phyloP scores from a whole-genome alignment of 1,284 basidiomycete species.

The Pholiota adiposa region DNA sequence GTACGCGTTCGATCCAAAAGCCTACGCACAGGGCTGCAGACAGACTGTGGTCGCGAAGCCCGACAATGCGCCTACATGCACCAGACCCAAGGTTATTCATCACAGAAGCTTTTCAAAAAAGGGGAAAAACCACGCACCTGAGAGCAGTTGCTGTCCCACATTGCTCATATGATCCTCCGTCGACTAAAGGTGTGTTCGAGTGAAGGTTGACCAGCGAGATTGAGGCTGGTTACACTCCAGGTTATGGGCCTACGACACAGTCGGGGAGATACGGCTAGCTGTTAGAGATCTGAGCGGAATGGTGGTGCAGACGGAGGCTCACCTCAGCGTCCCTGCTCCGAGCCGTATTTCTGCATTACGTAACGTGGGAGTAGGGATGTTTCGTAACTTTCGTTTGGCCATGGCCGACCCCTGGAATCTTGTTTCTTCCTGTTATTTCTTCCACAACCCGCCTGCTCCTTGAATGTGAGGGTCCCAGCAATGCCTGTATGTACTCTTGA shows the following conservation, averaged over 20 bases:
- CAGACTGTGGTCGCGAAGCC: constrained; percentile 74
- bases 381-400: no score
- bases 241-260: not conserved
- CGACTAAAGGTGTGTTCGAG: not conserved
- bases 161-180: constrained; percentile 53
- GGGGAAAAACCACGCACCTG: constrained; percentile 47
- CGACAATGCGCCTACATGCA: constrained; percentile 72
- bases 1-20: not conserved
- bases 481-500: no score
- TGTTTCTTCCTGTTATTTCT: no score
- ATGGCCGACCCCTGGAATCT: no score
- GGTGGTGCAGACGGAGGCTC: not conserved
- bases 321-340: no score
- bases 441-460: no score
- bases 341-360: not conserved
- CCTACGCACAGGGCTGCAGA: constrained; percentile 71
- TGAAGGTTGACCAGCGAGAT: not conserved
- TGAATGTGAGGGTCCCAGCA: no score
- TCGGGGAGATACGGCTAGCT: not conserved
- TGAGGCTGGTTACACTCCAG: not conserved
- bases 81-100: not conserved
- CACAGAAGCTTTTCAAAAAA: not conserved
- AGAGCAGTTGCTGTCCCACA: constrained; percentile 74
- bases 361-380: not conserved
- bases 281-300: not conserved